phyloP scores from a whole-genome alignment of 768 basidiomycete genomes.

The Boletus subcaerulescens region DNA sequence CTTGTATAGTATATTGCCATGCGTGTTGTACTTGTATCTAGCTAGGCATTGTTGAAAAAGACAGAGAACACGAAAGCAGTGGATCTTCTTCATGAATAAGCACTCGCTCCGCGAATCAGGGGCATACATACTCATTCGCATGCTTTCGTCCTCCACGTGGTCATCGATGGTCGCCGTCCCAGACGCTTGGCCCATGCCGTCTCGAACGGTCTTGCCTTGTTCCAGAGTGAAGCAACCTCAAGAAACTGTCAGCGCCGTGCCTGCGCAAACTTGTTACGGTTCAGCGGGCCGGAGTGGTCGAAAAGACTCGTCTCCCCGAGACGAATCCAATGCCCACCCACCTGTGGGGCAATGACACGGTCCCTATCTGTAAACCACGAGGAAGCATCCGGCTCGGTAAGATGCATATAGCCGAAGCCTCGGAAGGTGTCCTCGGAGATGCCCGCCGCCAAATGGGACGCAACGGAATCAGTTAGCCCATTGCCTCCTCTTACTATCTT shows the following conservation, averaged over 20 bases:
- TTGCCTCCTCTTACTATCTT: slow-evolving; percentile 80
- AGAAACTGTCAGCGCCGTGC: slow-evolving; percentile 33
- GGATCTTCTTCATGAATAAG: slow-evolving; percentile 12
- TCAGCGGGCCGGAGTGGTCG: slow-evolving; percentile 17
- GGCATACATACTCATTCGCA: slow-evolving; percentile 17
- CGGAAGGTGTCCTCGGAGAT: slow-evolving; percentile 21
- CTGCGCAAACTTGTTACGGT: slow-evolving; percentile 32
- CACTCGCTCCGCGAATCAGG: slow-evolving; percentile 21
- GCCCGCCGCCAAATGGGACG: slow-evolving; percentile 49
- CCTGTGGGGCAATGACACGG: slow-evolving; percentile 81
- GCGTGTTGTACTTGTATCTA: slow-evolving; percentile 1
- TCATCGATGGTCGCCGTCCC: slow-evolving; percentile 30
- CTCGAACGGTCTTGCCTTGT: slow-evolving; percentile 86
- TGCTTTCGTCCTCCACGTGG: slow-evolving; percentile 17
- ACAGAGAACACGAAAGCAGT: background rate
- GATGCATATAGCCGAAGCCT: slow-evolving; percentile 59
- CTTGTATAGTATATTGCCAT: slow-evolving; percentile 6
- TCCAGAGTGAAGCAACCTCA: background rate
- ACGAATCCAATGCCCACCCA: slow-evolving; percentile 82
- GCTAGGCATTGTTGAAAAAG: background rate
- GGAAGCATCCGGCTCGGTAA: slow-evolving; percentile 59
- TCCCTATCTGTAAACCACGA: slow-evolving; percentile 50
- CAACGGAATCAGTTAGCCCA: slow-evolving; percentile 39
- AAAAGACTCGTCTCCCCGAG: slow-evolving; percentile 86
- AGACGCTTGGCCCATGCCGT: slow-evolving; percentile 95